Base-by-base conservation (phyloP, 2,329 filamentous ascomycete species). In the Chalaropsis thielavioides region DNA sequence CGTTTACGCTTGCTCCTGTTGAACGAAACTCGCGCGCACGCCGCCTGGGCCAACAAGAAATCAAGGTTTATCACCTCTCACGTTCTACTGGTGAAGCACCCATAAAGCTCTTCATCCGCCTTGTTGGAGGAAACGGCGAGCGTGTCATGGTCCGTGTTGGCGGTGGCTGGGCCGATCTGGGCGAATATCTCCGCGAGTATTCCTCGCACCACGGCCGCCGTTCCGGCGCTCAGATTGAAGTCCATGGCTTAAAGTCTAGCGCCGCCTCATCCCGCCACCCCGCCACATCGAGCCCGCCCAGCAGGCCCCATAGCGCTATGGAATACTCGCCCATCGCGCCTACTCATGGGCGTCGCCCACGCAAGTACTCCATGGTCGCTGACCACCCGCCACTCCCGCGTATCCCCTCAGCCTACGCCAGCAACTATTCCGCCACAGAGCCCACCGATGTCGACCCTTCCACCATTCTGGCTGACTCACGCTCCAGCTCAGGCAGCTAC, bases 61-160 rank as follows among this genome's bases (percentile, higher is more conserved):
- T 96, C 71, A 91, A 92, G 73, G 80, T 96, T 1, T 99, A 97
- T 71, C 92, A 97, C 75, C 82, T 99, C 44, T 90, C 90, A 15
- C 85, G 91, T 60, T 86, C 88, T 19, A 90, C 87, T 43, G 89
- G 89, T 65, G 87, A 94, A 69, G 84, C 90, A 13, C 94, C 94
- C 0, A 92, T 96, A 72, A 97, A 96, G 75, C 83, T 99, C 4
- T 95, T 95, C 71, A 92, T 99, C 63, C 88, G 94, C 17, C 86
- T 91, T 1, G 92, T 99, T 1, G 94, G 94, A 61, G 91, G 96
- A 73, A 81, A 85, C 65, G 90, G 89, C 17, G 91, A 97, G 74
- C 85, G 94, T 62, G 91, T 97, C 68, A 97, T 99, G 94, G 94
- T 99, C 7, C 88, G 94, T 43, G 92, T 99, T 13, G 94, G 94